A percentile compares a stretch with the other conserved stretches of the same genome.
These are phyloP conservation scores for Dioscorea cayenensis DNA, from an alignment of 116 monocot genomes.

Conservation along the genomic window DNA sequence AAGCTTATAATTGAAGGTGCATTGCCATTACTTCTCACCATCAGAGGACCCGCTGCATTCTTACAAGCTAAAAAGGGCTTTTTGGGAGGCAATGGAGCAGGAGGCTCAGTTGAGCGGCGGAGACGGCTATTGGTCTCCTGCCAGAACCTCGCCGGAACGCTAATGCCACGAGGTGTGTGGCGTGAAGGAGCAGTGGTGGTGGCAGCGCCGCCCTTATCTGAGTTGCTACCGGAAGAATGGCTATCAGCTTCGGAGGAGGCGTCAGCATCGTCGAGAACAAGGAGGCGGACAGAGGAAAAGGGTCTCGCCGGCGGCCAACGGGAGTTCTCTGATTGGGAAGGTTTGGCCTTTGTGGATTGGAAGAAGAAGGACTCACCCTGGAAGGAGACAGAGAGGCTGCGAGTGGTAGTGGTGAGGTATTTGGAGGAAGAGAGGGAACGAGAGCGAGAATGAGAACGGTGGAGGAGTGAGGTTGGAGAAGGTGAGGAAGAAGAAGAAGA, in stretches of 20 bases:
- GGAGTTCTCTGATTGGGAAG: constrained; percentile 22
- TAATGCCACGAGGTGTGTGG: constrained; percentile 3
- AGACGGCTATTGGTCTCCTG: background rate
- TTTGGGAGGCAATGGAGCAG: background rate
- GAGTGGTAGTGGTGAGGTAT: constrained; percentile 25
- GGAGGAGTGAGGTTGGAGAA: background rate
- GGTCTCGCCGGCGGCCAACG: constrained; percentile 4
- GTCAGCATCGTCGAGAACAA: constrained; percentile 15
- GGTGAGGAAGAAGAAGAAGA: background rate
- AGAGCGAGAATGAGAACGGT: background rate
- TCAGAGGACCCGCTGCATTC: constrained; percentile 15
- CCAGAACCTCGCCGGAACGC: constrained; percentile 20
- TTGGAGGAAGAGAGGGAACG: background rate
- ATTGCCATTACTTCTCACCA: constrained; percentile 17
- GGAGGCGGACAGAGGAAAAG: constrained; percentile 20
- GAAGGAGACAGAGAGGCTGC: constrained; percentile 59
- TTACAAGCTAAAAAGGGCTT: constrained; percentile 4
- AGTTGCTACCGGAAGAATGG: constrained; percentile 26
- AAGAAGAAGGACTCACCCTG: constrained; percentile 47
- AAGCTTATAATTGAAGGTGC: constrained; percentile 63
- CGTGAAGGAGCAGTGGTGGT: constrained; percentile 2
- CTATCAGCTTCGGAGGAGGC: constrained; percentile 33
- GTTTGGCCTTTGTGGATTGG: constrained; percentile 22
- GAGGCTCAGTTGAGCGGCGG: background rate
- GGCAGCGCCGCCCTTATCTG: constrained; percentile 1